Base-by-base conservation (phyloP, 1,284 basidiomycete species). In the Marasmius tenuissimus region DNA sequence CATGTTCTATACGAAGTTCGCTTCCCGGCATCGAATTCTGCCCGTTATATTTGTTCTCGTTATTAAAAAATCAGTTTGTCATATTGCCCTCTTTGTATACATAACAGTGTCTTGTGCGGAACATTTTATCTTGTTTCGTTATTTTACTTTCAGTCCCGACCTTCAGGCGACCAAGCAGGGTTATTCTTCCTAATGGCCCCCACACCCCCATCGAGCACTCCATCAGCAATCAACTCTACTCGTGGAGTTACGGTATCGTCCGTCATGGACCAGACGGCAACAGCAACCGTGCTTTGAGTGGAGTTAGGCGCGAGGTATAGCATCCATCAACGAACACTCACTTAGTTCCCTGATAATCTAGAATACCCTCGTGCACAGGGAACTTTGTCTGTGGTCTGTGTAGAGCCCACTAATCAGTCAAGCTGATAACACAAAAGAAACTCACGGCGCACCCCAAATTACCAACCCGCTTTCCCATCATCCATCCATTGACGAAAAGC, bases 401-500 rank as follows among this genome's bases (percentile, higher is more conserved):
- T n/a, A n/a, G n/a, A n/a, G n/a, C n/a, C n/a, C n/a, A n/a, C n/a
- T n/a, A n/a, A n/a, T n/a, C n/a, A n/a, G 14, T 22, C 34, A 50
- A 56, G 39, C 57, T 34, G 34, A 45, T 40, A 27, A 56, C 39
- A 42, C 20, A 22, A 10, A 11, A 40, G 40, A 35, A 61, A 38
- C 16, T 2, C 7, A 1, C 20, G 16, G 66, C 80, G 48, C 66
- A 85, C 89, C 89, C 89, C 3, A 91, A 79, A 69, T 91, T 89
- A 20, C 75, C 86, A 22, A 89, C 81, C 18, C 86, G 74, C 71
- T 91, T 92, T 7, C 92, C 91, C 83, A 90, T 91, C 80, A 88
- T 86, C 92, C 92, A 93, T 14, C 91, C 91, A 69, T 93, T 93
- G 27, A 93, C 88, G 63, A 88, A 93, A 56, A 93, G 65, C 42